These are phyloP conservation scores for Dactylellina leptospora DNA, from an alignment of 2,329 filamentous ascomycete genomes.

Conservation along the genomic window DNA sequence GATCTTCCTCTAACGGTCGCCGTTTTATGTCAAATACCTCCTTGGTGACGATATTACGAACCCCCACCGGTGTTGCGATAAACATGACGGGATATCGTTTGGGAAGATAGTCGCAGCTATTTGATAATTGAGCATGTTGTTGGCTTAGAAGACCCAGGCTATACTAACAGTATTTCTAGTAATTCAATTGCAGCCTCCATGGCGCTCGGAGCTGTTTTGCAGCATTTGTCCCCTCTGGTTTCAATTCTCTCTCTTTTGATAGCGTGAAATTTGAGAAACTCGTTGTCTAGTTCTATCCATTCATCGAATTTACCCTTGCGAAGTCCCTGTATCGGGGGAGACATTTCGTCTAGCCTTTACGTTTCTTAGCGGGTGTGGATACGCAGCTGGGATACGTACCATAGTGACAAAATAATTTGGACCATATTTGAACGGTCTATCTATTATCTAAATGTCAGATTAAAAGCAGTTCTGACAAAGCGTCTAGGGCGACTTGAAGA, in stretches of 20 bases:
- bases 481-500: background rate
- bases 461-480: background rate
- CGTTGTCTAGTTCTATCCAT: conserved; percentile 87
- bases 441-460: conserved; percentile 2
- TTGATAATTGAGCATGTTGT: background rate
- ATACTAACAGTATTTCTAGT: conserved; percentile 71
- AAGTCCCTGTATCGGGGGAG: conserved; percentile 62
- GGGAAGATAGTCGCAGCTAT: conserved; percentile 69
- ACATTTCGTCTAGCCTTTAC: no score
- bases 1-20: conserved; percentile 75
- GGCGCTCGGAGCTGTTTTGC: conserved; percentile 73
- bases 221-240: conserved; percentile 74
- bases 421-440: conserved; percentile 79
- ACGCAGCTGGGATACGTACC: background rate
- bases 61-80: conserved; percentile 69
- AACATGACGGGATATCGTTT: conserved; percentile 78
- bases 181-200: conserved; percentile 78
- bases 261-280: conserved; percentile 76
- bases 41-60: conserved; percentile 75
- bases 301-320: conserved; percentile 74
- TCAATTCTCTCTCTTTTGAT: conserved; percentile 74
- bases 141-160: background rate
- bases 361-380: background rate
- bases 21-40: conserved; percentile 75
- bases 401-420: conserved; percentile 62